Conservation (phyloP, 805 yeast species). For the Metschnikowia proteae region DNA sequence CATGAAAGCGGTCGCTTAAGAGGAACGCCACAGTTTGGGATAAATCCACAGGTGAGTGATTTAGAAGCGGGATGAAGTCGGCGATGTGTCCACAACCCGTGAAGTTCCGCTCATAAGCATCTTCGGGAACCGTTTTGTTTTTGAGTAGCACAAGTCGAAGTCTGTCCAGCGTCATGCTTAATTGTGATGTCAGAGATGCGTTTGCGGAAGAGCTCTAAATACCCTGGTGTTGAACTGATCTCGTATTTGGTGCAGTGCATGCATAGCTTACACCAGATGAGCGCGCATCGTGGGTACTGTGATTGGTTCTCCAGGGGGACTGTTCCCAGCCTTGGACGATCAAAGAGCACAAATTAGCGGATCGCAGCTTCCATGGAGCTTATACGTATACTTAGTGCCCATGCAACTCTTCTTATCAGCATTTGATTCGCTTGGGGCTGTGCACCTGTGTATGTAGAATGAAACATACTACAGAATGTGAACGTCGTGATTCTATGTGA, state of each 20-base stretch:
- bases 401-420: too few species aligned
- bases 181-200: neutral
- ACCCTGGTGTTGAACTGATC: neutral
- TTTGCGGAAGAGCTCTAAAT: neutral
- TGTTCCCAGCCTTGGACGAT: neutral
- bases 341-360: too few species aligned
- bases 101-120: slow-evolving; percentile 56
- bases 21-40: slow-evolving; percentile 43
- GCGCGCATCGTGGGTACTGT: slow-evolving; percentile 1
- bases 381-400: too few species aligned
- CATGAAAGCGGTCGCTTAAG: slow-evolving; percentile 38
- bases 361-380: too few species aligned
- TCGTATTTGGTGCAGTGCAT: neutral
- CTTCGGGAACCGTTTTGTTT: slow-evolving; percentile 65
- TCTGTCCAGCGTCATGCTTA: neutral
- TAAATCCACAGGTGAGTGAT: slow-evolving; percentile 56
- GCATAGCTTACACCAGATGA: neutral
- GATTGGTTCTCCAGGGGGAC: neutral
- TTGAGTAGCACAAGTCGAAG: slow-evolving; percentile 52
- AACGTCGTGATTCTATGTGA: too few species aligned
- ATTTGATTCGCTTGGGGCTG: too few species aligned
- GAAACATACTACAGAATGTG: too few species aligned
- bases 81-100: slow-evolving; percentile 36
- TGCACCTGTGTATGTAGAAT: too few species aligned
- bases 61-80: slow-evolving; percentile 67